Evolutionary conservation across 106 monocot species (phyloP).

Genomic region (Allium sativum): DNA sequence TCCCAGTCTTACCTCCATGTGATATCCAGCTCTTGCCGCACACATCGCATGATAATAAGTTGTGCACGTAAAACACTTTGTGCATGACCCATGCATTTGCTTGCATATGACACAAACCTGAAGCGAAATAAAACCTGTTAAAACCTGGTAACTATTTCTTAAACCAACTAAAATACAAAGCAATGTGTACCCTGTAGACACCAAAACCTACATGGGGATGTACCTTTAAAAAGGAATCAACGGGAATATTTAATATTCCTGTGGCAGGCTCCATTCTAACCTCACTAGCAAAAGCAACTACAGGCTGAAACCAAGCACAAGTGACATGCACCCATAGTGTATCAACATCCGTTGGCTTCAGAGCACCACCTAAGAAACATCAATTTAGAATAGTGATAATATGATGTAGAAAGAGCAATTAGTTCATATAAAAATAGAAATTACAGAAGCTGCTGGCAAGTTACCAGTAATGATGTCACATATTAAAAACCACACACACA

Average conservation of each 20-base stretch:
- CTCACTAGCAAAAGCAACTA: constrained; percentile 83
- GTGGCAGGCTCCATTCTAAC: constrained; percentile 91
- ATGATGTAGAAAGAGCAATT: too few relatives aligned
- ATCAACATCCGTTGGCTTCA: constrained; percentile 89
- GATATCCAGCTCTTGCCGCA: constrained; percentile 89
- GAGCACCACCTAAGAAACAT: constrained; percentile 54
- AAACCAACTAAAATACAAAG: neutral
- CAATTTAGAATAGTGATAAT: neutral
- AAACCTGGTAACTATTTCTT: neutral
- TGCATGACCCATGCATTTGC: constrained; percentile 92
- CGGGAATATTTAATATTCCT: constrained; percentile 70
- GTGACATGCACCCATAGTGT: constrained; percentile 88
- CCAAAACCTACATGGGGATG: neutral
- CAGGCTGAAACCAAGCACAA: constrained; percentile 98
- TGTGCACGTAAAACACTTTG: constrained; percentile 76
- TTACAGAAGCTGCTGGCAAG: too few relatives aligned
- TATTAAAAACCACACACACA: too few relatives aligned
- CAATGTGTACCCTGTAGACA: too few relatives aligned
- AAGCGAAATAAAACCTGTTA: neutral
- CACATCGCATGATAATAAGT: constrained; percentile 96
- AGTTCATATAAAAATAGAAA: too few relatives aligned
- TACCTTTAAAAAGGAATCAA: constrained; percentile 74
- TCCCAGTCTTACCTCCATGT: constrained; percentile 74
- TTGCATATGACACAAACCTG: constrained; percentile 78
- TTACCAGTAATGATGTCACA: too few relatives aligned